These are phyloP conservation scores for Nigrograna mackinnonii DNA, from an alignment of 2,329 filamentous ascomycete genomes.

Conservation along the genomic window DNA sequence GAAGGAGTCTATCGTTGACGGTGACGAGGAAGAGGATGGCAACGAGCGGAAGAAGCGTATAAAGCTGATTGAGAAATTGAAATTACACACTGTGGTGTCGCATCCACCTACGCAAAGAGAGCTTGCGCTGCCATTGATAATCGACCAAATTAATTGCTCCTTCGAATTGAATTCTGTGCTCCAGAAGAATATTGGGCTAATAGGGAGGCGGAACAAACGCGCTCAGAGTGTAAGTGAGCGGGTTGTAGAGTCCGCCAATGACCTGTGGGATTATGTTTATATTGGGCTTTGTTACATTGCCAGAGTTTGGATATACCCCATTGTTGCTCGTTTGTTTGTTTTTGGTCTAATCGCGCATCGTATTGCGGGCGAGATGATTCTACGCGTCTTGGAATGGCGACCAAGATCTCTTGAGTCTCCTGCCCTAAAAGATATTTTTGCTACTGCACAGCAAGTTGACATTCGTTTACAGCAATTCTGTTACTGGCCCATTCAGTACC, in stretches of 20 bases:
- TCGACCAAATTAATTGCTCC: constrained; percentile 95
- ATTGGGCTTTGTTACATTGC: constrained; percentile 71
- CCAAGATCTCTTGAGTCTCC: constrained; percentile 71
- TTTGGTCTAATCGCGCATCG: constrained; percentile 78
- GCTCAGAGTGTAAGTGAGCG: constrained; percentile 91
- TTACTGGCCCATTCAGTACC: constrained; percentile 97
- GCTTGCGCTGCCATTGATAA: constrained; percentile 74
- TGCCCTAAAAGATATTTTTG: constrained; percentile 92
- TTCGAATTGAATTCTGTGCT: constrained; percentile 85
- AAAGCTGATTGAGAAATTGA: constrained; percentile 81
- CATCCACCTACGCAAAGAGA: constrained; percentile 82
- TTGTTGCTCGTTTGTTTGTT: constrained; percentile 73
- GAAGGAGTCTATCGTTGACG: constrained; percentile 49
- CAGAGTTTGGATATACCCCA: constrained; percentile 75
- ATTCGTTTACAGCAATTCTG: constrained; percentile 97
- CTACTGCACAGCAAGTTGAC: constrained; percentile 95
- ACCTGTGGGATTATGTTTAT: constrained; percentile 76
- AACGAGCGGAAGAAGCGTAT: constrained; percentile 64
- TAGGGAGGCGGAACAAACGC: constrained; percentile 80
- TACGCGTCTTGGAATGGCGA: constrained; percentile 84
- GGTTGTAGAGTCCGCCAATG: constrained; percentile 90
- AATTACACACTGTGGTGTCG: constrained; percentile 81
- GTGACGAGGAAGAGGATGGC: constrained; percentile 73
- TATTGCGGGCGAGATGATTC: constrained; percentile 75
- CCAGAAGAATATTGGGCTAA: constrained; percentile 85